Evolutionary conservation across 1,139 yeast genomes (phyloP).

Genomic region (Keqinozyma sinolaborantium): DNA sequence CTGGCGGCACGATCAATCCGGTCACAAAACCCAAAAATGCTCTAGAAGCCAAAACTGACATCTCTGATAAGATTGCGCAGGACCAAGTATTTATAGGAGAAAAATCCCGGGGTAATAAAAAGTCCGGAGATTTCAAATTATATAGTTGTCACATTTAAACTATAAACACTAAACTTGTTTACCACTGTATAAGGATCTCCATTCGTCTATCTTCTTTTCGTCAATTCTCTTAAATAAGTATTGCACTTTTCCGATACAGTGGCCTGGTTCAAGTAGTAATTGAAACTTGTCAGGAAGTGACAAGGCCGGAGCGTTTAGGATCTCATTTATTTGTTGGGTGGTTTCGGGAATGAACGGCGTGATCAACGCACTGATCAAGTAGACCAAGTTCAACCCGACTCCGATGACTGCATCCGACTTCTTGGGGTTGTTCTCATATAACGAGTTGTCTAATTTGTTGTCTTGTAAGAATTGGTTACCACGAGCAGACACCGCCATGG

Average conservation of each 20-base stretch:
- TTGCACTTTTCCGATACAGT: conserved; percentile 86
- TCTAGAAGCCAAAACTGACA: conserved; percentile 11
- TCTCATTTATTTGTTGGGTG: conserved; percentile 62
- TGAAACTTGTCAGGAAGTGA: conserved; percentile 75
- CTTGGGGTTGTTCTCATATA: conserved; percentile 72
- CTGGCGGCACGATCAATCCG: conserved; percentile 29
- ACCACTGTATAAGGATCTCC: conserved; percentile 88
- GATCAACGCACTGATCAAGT: conserved; percentile 74
- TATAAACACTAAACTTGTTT: conserved; percentile 28
- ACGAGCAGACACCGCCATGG: conserved; percentile 87
- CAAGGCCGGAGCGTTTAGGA: conserved; percentile 79
- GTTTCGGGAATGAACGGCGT: conserved; percentile 92
- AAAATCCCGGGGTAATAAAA: conserved; percentile 1
- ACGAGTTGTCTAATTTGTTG: conserved; percentile 85
- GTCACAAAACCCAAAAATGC: conserved; percentile 20
- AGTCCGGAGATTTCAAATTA: too few relatives aligned
- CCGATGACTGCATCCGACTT: conserved; percentile 91
- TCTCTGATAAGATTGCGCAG: conserved; percentile 2
- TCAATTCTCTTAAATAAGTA: conserved; percentile 91
- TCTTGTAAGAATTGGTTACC: conserved; percentile 96
- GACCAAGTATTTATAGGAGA: too few relatives aligned
- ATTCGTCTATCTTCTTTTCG: conserved; percentile 78
- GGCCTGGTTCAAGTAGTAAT: conserved; percentile 70
- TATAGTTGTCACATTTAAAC: conserved; percentile 1
- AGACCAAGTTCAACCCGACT: conserved; percentile 84